phyloP scores from a whole-genome alignment of 352 stramenopile genomes.

The Globisporangium uncinulatum region DNA sequence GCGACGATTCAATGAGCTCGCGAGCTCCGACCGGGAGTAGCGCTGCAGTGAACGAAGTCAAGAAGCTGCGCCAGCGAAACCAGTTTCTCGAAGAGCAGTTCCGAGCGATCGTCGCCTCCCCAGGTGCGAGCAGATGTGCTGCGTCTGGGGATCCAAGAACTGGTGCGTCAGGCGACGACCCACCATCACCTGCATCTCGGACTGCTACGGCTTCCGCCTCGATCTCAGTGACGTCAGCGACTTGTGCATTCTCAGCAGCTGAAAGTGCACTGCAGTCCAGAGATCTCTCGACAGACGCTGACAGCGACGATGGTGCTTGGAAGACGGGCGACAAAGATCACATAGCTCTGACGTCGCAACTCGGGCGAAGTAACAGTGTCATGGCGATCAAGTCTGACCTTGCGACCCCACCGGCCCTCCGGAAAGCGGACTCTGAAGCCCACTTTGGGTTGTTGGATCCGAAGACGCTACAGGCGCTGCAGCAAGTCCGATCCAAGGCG shows the following conservation, averaged over 20 bases:
- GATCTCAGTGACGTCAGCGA: not conserved
- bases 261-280: not conserved
- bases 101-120: constrained; percentile 14
- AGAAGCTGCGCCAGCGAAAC: constrained; percentile 51
- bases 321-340: not conserved
- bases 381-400: not conserved
- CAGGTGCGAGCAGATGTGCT: not conserved
- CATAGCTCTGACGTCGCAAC: not conserved
- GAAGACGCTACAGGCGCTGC: constrained; percentile 34
- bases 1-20: not conserved
- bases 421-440: not conserved
- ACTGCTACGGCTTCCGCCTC: not conserved
- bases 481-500: constrained; percentile 32
- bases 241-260: too few species aligned
- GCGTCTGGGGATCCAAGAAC: not conserved
- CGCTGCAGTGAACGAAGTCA: constrained; percentile 30
- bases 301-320: not conserved
- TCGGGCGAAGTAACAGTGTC: not conserved
- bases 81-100: constrained; percentile 59
- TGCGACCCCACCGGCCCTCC: not conserved
- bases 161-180: not conserved
- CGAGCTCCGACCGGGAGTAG: not conserved
- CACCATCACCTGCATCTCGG: not conserved
- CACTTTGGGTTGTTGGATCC: constrained; percentile 27
- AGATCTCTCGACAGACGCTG: not conserved